Percentiles rank a stretch among this genome's conserved stretches.
These are phyloP conservation scores for Diaporthe vexans DNA, from an alignment of 2,329 filamentous ascomycete species.

Conservation along the genomic window DNA sequence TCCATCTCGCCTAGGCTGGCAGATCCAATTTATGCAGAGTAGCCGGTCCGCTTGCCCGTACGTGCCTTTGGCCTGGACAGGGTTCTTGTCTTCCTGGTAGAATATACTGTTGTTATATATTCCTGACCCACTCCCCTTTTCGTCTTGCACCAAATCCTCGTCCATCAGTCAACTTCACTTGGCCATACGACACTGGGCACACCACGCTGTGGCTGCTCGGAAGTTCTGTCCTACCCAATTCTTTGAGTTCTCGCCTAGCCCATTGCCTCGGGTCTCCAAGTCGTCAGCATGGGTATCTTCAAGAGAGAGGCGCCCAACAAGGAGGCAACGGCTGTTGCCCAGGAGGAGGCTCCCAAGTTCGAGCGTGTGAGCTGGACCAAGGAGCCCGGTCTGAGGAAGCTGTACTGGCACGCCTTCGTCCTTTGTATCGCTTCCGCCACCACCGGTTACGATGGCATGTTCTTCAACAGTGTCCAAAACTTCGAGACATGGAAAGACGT, in stretches of 20 bases:
- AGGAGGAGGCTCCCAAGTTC: constrained; percentile 65
- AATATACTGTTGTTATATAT: constrained; percentile 36
- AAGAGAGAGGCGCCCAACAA: constrained; percentile 46
- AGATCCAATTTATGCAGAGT: constrained; percentile 35
- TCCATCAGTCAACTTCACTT: constrained; percentile 15
- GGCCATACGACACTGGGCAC: constrained; percentile 20
- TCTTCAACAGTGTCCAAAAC: constrained; percentile 61
- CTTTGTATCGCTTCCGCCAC: constrained; percentile 69
- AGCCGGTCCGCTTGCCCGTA: constrained; percentile 38
- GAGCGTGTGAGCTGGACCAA: constrained; percentile 66
- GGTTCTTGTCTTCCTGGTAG: neutral
- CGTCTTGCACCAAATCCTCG: neutral
- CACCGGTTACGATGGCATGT: constrained; percentile 67
- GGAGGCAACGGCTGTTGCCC: constrained; percentile 49
- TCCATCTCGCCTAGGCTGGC: constrained; percentile 25
- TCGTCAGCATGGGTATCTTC: constrained; percentile 47
- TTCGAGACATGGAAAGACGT: constrained; percentile 58
- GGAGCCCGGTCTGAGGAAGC: constrained; percentile 68
- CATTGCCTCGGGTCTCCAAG: neutral
- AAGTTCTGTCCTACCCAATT: neutral
- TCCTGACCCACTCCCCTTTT: constrained; percentile 3
- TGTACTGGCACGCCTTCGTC: constrained; percentile 67
- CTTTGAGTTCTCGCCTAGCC: constrained; percentile 4
- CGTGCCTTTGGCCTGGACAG: neutral
- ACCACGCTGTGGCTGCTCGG: constrained; percentile 19